Evolutionary conservation across 2,329 filamentous ascomycete species (phyloP).

Genomic region (Lizonia empirigonia): DNA sequence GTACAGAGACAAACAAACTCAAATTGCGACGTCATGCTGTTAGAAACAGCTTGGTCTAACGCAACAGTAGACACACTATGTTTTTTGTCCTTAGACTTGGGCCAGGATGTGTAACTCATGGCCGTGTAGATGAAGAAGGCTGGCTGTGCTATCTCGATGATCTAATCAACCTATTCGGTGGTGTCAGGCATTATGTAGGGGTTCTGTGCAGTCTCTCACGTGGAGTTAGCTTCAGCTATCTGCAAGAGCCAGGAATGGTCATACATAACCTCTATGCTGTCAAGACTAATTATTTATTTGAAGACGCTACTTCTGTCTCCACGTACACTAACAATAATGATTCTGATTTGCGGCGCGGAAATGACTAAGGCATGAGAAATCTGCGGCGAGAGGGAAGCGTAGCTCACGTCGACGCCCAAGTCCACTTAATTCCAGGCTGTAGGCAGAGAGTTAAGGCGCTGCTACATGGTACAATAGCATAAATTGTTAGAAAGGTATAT

Average conservation of each 20-base stretch:
- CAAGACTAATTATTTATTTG: conserved; percentile 47
- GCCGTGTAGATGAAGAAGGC: conserved; percentile 50
- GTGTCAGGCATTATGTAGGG: conserved; percentile 35
- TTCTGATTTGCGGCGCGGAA: conserved; percentile 13
- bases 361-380: conserved; percentile 19
- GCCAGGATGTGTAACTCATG: conserved; percentile 63
- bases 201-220: conserved; percentile 21
- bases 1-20: too few relatives aligned
- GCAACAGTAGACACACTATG: too few relatives aligned
- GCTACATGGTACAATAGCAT: conserved; percentile 46
- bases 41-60: too few relatives aligned
- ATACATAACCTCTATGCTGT: conserved; percentile 55
- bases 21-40: too few relatives aligned
- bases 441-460: conserved; percentile 30
- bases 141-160: conserved; percentile 44
- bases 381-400: conserved; percentile 29
- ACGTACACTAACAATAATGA: conserved; percentile 23
- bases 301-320: conserved; percentile 20
- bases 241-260: conserved; percentile 51
- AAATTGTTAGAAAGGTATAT: too few relatives aligned
- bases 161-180: conserved; percentile 48
- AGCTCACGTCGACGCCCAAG: conserved; percentile 44
- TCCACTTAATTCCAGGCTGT: conserved; percentile 29
- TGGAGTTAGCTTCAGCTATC: conserved; percentile 36
- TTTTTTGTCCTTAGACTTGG: too few relatives aligned